Percentiles rank a stretch among this genome's conserved stretches.
Evolutionary conservation across 306 rosid species (phyloP).

Genomic region (Pyrus communis): DNA sequence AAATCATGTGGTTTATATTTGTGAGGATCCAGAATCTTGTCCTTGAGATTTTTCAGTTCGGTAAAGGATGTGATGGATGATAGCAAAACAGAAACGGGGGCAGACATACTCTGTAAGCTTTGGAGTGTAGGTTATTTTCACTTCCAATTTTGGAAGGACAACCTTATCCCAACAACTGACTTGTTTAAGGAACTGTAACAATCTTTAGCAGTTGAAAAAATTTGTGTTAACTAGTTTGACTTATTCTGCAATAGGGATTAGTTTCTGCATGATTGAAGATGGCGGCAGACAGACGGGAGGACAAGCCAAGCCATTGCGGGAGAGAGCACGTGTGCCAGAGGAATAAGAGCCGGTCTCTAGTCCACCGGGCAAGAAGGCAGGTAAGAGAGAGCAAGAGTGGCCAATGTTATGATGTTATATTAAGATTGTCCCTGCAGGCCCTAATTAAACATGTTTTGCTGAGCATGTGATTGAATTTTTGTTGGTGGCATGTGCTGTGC

Average conservation of each 20-base stretch:
- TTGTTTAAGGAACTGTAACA: neutral
- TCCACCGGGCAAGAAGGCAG: neutral
- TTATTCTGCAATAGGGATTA: neutral
- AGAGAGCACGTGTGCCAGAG: neutral
- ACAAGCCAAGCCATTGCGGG: neutral
- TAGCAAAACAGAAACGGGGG: neutral
- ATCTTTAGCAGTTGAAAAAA: neutral
- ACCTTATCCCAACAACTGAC: neutral
- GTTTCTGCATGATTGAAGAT: neutral
- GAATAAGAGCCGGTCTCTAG: neutral
- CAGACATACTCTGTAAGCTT: neutral
- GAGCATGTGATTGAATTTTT: neutral
- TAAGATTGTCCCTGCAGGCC: neutral
- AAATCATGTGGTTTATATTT: neutral
- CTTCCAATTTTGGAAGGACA: neutral
- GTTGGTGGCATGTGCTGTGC: neutral
- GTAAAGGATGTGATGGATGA: neutral
- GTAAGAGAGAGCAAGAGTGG: neutral
- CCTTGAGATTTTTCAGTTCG: neutral
- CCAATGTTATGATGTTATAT: neutral
- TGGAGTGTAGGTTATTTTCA: neutral
- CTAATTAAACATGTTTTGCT: neutral
- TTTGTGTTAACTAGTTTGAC: neutral
- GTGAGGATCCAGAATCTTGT: neutral
- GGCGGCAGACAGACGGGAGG: neutral